Evolutionary conservation across 208 protist species (phyloP).

Genomic region (Trypanosoma avium): DNA sequence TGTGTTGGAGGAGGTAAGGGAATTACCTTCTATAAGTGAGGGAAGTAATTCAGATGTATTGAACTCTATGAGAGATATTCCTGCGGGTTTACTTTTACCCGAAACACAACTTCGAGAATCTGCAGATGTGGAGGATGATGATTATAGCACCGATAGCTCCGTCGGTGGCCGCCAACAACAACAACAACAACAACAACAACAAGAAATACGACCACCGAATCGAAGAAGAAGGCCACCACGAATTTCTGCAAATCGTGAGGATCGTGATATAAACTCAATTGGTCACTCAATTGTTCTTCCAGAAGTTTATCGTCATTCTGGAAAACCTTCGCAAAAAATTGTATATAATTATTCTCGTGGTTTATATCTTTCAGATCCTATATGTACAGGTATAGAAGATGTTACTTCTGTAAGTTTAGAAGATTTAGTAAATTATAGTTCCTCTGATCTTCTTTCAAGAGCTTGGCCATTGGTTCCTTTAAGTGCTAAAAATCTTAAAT

Average conservation of each 20-base stretch:
- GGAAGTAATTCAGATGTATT: background rate
- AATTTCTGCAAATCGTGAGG: background rate
- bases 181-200: constrained; percentile 3
- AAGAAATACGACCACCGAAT: background rate
- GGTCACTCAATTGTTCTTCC: constrained; percentile 6
- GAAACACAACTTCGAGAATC: constrained; percentile 2
- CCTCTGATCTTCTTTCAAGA: constrained; percentile 38
- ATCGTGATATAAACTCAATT: background rate
- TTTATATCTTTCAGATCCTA: constrained; percentile 10
- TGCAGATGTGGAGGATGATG: constrained; percentile 13
- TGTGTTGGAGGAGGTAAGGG: background rate
- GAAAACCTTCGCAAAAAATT: constrained; percentile 2
- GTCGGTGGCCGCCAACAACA: constrained; percentile 2
- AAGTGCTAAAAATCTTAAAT: constrained; percentile 28
- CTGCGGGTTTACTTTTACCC: constrained; percentile 3
- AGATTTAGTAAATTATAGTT: constrained; percentile 43
- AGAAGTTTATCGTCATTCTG: constrained; percentile 26
- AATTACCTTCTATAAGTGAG: background rate
- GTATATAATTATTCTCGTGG: constrained; percentile 16
- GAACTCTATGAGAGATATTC: background rate
- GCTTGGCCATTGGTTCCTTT: constrained; percentile 45
- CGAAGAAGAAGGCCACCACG: constrained; percentile 5
- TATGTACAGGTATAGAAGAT: constrained; percentile 14
- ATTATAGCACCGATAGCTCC: constrained; percentile 25
- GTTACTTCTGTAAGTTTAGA: constrained; percentile 32